phyloP scores from a whole-genome alignment of 306 rosid genomes.

The Vachellia collinsii region DNA sequence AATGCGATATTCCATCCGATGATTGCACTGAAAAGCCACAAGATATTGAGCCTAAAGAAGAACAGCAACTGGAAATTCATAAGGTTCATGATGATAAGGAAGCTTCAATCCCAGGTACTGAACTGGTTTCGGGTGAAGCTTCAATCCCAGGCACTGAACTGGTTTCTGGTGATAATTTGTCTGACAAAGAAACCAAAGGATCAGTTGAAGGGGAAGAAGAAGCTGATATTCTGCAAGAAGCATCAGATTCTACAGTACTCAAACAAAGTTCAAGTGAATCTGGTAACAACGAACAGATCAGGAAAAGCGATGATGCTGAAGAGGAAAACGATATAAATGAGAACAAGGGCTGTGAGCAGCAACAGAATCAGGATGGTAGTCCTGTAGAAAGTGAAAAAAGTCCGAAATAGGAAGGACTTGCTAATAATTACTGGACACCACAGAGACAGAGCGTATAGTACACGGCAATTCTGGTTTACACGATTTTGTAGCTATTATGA shows the following conservation, averaged over 20 bases:
- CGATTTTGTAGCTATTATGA: constrained; percentile 21
- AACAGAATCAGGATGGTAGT: constrained; percentile 22
- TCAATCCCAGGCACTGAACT: constrained; percentile 41
- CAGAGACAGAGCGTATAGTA: constrained; percentile 9
- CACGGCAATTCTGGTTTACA: constrained; percentile 10
- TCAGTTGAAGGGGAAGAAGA: constrained; percentile 19
- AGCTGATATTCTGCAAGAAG: constrained; percentile 27
- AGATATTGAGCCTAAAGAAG: constrained; percentile 36
- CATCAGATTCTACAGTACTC: constrained; percentile 33
- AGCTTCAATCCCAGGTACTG: constrained; percentile 37
- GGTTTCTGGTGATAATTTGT: constrained; percentile 37
- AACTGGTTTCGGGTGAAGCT: constrained; percentile 36
- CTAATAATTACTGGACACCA: constrained; percentile 21
- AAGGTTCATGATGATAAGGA: constrained; percentile 36
- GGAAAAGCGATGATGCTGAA: constrained; percentile 24
- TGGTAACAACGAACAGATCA: constrained; percentile 22
- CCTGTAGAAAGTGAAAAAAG: constrained; percentile 31
- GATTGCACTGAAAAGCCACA: constrained; percentile 19
- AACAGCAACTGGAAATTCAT: constrained; percentile 39
- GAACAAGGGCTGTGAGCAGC: constrained; percentile 30
- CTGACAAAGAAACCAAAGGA: constrained; percentile 41
- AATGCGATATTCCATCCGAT: constrained; percentile 30
- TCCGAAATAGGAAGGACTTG: constrained; percentile 29
- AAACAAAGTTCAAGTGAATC: constrained; percentile 30
- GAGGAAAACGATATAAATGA: constrained; percentile 38